These are phyloP conservation scores for Rhizoctonia solani DNA, from an alignment of 1,284 basidiomycete species.

Conservation along the genomic window DNA sequence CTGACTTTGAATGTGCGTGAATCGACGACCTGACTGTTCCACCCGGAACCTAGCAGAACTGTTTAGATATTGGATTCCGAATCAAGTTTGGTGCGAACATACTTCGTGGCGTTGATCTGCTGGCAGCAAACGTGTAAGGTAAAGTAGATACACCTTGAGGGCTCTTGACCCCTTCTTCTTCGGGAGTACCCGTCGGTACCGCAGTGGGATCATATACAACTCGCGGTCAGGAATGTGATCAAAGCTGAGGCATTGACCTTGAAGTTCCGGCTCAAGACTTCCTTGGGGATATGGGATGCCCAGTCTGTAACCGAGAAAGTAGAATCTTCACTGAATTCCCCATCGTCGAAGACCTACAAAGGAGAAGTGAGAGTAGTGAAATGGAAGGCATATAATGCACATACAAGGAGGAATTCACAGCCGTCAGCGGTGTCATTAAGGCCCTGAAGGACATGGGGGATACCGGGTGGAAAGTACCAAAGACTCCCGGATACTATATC, in stretches of 20 bases:
- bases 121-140: conserved; percentile 54
- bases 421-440: no score
- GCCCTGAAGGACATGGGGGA: no score
- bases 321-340: no score
- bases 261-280: conserved; percentile 58
- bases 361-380: conserved; percentile 53
- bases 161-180: conserved; percentile 45
- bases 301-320: conserved; percentile 62
- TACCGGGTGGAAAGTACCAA: no score
- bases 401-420: conserved; percentile 69
- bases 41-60: conserved; percentile 60
- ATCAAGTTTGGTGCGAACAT: background rate
- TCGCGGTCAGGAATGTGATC: conserved; percentile 45
- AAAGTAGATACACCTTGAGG: no score
- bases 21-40: conserved; percentile 14
- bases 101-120: no score
- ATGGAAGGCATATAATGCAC: conserved; percentile 39
- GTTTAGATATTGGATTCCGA: no score
- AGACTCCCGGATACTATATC: conserved; percentile 69
- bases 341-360: no score
- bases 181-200: background rate
- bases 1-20: conserved; percentile 60
- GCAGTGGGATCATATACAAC: conserved; percentile 39
- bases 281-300: conserved; percentile 58
- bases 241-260: no score